Conservation (phyloP, 768 basidiomycete genomes). For the Kockovaella imperatae region DNA sequence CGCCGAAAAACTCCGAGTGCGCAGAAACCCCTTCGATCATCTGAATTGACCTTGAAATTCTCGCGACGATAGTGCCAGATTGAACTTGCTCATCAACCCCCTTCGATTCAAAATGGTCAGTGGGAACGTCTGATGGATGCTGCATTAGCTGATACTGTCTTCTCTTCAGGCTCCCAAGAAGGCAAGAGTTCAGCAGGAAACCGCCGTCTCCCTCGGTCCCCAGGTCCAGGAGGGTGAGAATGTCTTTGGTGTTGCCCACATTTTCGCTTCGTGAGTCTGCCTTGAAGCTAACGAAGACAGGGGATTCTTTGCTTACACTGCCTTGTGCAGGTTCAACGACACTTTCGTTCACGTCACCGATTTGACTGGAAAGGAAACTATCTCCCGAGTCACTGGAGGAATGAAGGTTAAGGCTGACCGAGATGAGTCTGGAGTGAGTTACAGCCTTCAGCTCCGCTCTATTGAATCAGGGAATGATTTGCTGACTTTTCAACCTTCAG, state of each 20-base stretch:
- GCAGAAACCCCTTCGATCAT: background rate
- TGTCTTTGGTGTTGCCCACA: conserved; percentile 97
- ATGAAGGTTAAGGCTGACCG: conserved; percentile 99
- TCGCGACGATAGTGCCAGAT: too few relatives aligned
- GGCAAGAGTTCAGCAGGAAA: conserved; percentile 55
- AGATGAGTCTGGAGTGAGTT: conserved; percentile 87
- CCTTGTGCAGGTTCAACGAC: conserved; percentile 68
- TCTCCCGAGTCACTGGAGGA: conserved; percentile 96
- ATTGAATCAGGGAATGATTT: background rate
- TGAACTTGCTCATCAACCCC: background rate
- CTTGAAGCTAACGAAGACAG: background rate
- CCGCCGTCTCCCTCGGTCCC: conserved; percentile 86
- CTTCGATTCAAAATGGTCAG: conserved; percentile 6
- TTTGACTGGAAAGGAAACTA: conserved; percentile 97
- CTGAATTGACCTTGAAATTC: background rate
- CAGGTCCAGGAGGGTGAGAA: conserved; percentile 93
- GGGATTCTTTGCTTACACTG: background rate
- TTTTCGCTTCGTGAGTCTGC: conserved; percentile 74
- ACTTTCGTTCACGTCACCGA: conserved; percentile 99
- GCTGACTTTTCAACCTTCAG: conserved; percentile 17
- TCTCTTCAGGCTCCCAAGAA: conserved; percentile 41
- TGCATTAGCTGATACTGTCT: background rate
- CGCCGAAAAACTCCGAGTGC: conserved; percentile 3
- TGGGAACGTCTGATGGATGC: background rate
- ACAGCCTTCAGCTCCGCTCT: too few relatives aligned